A percentile compares a stretch with the other conserved stretches of the same genome.
These are phyloP conservation scores for Ambrosia trifida DNA, from an alignment of 129 eudicot species.

Conservation along the genomic window DNA sequence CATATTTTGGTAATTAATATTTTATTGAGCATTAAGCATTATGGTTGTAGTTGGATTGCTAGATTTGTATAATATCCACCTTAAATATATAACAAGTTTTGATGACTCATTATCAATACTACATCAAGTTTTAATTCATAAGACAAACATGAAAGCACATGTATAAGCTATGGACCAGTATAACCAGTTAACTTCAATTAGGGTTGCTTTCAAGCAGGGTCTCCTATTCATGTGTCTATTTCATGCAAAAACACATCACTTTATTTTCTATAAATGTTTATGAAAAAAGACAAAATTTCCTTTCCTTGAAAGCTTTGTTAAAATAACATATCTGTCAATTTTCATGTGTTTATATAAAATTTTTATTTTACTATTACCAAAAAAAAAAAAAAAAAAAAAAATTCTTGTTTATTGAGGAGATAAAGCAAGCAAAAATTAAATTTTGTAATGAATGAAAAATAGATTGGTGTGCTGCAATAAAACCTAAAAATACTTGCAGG, in stretches of 20 bases:
- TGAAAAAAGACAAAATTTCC: conserved; percentile 2
- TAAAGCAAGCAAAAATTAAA: not conserved
- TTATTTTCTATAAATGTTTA: not conserved
- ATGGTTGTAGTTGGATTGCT: not conserved
- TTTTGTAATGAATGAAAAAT: not conserved
- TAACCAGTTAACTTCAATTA: not conserved
- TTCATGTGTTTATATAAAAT: not conserved
- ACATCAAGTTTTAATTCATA: not conserved
- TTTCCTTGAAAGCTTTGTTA: conserved; percentile 8
- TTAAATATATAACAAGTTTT: not conserved
- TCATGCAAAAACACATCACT: conserved; percentile 4
- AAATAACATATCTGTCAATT: not conserved
- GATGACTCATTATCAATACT: not conserved
- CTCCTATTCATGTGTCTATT: not conserved
- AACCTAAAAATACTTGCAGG: conserved; percentile 35
- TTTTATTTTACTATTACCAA: not conserved
- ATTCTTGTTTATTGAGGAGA: not conserved
- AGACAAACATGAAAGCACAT: conserved; percentile 6
- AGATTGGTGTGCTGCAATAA: conserved; percentile 10
- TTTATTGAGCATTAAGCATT: not conserved
- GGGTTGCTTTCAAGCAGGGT: conserved; percentile 13
- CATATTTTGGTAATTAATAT: not conserved
- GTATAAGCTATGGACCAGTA: conserved; percentile 3
- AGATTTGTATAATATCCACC: not conserved
- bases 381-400: too few species aligned